Conservation (phyloP, 2,329 filamentous ascomycete genomes). For the Pseudocercospora eumusae region DNA sequence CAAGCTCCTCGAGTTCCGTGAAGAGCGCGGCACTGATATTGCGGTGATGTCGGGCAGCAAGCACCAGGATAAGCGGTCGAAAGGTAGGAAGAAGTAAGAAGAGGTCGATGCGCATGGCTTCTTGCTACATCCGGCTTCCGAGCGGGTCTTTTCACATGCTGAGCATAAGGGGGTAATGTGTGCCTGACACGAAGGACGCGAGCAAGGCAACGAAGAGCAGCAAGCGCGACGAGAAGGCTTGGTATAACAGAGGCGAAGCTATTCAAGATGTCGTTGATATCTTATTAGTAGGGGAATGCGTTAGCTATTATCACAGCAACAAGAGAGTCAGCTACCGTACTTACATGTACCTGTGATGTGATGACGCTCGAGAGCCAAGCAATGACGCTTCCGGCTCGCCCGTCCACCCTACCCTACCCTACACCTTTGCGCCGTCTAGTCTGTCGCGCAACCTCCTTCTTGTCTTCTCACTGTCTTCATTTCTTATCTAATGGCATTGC, state of each 20-base stretch:
- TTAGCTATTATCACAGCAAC: not conserved
- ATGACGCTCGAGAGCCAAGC: not conserved
- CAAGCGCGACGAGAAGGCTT: not conserved
- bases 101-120: constrained; percentile 4
- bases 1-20: constrained; percentile 77
- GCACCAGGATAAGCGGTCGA: constrained; percentile 28
- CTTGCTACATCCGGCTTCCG: constrained; percentile 4
- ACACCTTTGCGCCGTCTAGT: not conserved
- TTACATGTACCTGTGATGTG: not conserved
- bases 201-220: not conserved
- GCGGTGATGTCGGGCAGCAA: constrained; percentile 36
- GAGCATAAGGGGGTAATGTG: too few relatives aligned
- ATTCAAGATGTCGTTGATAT: not conserved
- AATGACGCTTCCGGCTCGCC: not conserved
- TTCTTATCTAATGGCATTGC: not conserved
- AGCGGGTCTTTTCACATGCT: not conserved
- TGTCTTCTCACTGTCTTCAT: not conserved
- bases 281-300: not conserved
- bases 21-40: constrained; percentile 67
- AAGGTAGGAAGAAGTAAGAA: constrained; percentile 27
- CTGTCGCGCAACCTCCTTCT: not conserved
- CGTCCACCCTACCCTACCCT: too few relatives aligned
- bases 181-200: not conserved
- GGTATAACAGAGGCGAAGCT: not conserved
- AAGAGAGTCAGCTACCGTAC: not conserved